Base-by-base conservation (phyloP, 139 green algal species). In the Chlorella ohadii region DNA sequence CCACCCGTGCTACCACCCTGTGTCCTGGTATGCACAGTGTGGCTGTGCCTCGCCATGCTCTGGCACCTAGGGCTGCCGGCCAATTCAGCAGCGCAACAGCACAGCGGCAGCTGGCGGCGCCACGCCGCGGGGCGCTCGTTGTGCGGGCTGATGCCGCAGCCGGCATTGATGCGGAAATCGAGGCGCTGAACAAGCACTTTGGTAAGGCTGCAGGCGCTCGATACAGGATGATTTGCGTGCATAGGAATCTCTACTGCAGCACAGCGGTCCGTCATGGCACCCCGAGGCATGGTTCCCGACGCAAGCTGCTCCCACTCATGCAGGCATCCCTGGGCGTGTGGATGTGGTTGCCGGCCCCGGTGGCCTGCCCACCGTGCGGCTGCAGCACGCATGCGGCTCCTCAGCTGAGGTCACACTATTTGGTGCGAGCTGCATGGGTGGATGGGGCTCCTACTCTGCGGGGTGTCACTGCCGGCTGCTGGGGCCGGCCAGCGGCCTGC, bases 341-440 rank as follows among this genome's bases (percentile, higher is more conserved):
- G 75, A 85, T 41, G 66, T 90, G 28, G 34, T 83, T 31, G 59
- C 73, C 55, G 87, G 87, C 23, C 85, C 56, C 22, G 87, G 81
- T 20, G 87, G 87, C n/a, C 64, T 91, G 41, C 87, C 87, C 34
- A 89, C 81, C 15, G 87, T 88, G 61, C 44, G 68, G 4, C 55
- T 90, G 34, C 94, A 91, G 73, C 96, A 98, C 85, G 61, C 84
- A 0, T 97, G 89, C 70, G 96, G 96, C 22, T 80, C 91, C n/a
- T 88, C 77, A 9, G 94, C 95, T 15, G 94, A 98, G 90, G 94
- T 98, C 22, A 96, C 97, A 86, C 90, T 99, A 27, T 97, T 94
- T 86, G 97, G 97, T 36, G n/a, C n/a, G 97, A 94, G 87, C 91
- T 96, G 39, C 25, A 17, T 9, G 0, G 34, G 12, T 15, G 33